These are phyloP conservation scores for Aureobasidium musti DNA, from an alignment of 2,329 filamentous ascomycete genomes.

Conservation along the genomic window DNA sequence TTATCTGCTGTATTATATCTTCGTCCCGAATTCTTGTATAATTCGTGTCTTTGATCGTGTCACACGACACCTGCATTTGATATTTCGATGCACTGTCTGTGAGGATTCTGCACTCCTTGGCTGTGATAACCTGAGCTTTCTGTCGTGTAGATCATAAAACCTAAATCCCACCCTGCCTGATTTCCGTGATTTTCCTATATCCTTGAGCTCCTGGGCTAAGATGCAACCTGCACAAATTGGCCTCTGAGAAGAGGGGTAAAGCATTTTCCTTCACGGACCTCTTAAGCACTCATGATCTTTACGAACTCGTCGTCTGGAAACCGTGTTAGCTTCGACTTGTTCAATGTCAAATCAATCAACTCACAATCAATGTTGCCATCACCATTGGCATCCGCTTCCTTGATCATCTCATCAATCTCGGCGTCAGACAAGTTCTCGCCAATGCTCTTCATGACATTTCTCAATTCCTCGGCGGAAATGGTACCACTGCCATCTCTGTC, in stretches of 20 bases:
- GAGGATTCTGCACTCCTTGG: neutral
- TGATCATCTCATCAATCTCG: constrained; percentile 29
- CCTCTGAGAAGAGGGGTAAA: neutral
- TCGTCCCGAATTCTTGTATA: neutral
- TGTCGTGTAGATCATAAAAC: neutral
- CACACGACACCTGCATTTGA: constrained; percentile 7
- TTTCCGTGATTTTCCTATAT: constrained; percentile 1
- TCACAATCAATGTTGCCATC: constrained; percentile 29
- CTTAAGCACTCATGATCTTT: constrained; percentile 23
- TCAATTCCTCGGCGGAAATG: constrained; percentile 24
- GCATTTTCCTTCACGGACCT: neutral
- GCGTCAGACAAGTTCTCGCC: constrained; percentile 14
- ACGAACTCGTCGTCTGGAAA: constrained; percentile 26
- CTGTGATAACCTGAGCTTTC: neutral
- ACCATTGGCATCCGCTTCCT: constrained; percentile 25
- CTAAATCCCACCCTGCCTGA: neutral
- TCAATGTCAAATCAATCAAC: neutral
- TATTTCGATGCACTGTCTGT: neutral
- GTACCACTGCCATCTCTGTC: constrained; percentile 27
- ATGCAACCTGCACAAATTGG: constrained; percentile 8
- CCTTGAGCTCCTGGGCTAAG: neutral
- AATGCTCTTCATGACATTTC: constrained; percentile 27
- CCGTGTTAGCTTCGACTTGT: neutral
- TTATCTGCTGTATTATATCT: constrained; percentile 10
- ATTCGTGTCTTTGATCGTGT: neutral